Evolutionary conservation across 176 grass and related monocot species (phyloP).

Genomic region (Carex parvula): DNA sequence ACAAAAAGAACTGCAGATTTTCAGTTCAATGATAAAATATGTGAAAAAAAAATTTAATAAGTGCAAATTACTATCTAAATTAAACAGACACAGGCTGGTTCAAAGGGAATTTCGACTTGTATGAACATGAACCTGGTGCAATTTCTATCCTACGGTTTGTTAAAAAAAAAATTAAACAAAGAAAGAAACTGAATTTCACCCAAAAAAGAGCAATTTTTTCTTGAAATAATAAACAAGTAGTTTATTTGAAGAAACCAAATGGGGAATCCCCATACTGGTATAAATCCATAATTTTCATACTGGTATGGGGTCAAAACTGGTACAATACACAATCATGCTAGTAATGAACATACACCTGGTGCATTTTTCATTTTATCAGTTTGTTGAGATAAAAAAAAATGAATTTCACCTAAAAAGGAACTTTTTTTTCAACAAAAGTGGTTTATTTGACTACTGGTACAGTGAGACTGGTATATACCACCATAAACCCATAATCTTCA

Average conservation of each 20-base stretch:
- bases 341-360: too few relatives aligned
- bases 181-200: too few relatives aligned
- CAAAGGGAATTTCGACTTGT: neutral
- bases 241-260: neutral
- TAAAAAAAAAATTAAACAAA: neutral
- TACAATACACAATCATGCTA: too few relatives aligned
- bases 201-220: too few relatives aligned
- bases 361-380: too few relatives aligned
- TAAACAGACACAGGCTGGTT: neutral
- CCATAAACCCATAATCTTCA: neutral
- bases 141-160: neutral
- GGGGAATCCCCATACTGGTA: neutral
- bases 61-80: neutral
- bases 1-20: constrained; percentile 59
- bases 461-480: too few relatives aligned
- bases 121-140: neutral
- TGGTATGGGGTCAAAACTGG: too few relatives aligned
- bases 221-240: neutral
- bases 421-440: too few relatives aligned
- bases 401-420: too few relatives aligned
- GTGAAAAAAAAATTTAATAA: neutral
- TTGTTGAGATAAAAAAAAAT: too few relatives aligned
- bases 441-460: too few relatives aligned
- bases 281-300: too few relatives aligned
- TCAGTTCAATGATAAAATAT: neutral